phyloP scores from a whole-genome alignment of 768 basidiomycete genomes.

The Russula griseocarnosa region DNA sequence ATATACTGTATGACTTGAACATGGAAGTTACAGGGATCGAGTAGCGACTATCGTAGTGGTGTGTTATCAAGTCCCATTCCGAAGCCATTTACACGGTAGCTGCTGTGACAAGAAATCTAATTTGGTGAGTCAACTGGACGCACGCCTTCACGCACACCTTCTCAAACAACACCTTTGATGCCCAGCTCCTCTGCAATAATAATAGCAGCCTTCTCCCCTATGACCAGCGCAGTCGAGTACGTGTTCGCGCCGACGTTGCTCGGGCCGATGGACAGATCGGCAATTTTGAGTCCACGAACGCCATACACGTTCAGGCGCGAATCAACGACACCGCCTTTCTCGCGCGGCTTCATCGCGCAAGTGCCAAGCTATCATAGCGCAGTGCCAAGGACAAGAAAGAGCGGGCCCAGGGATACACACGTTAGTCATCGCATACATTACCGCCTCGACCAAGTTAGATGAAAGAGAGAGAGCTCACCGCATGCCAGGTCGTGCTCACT shows the following conservation, averaged over 20 bases:
- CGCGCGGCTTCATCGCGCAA: constrained; percentile 62
- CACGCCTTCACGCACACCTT: neutral
- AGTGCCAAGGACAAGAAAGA: neutral
- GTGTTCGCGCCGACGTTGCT: constrained; percentile 43
- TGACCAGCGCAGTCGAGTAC: constrained; percentile 41
- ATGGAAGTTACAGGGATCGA: too few relatives aligned
- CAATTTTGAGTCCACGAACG: constrained; percentile 53
- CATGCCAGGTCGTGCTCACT: constrained; percentile 19
- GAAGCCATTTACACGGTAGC: neutral
- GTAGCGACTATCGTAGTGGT: too few relatives aligned
- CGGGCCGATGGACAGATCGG: constrained; percentile 41
- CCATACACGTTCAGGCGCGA: constrained; percentile 60
- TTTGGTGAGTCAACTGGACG: neutral
- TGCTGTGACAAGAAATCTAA: neutral
- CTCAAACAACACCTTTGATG: constrained; percentile 39
- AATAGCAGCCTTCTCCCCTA: constrained; percentile 61
- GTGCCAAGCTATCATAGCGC: constrained; percentile 51
- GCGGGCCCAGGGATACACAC: too few relatives aligned
- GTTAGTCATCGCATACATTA: neutral
- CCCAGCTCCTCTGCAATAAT: constrained; percentile 55
- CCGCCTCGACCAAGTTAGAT: too few relatives aligned
- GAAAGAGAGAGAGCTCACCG: constrained; percentile 7
- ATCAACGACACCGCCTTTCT: constrained; percentile 59
- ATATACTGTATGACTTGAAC: too few relatives aligned
- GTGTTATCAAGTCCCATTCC: too few relatives aligned